Percentiles rank a stretch among this genome's conserved stretches.
Evolutionary conservation across 768 basidiomycete species (phyloP).

Genomic region (Termitomyces bulborhizus): DNA sequence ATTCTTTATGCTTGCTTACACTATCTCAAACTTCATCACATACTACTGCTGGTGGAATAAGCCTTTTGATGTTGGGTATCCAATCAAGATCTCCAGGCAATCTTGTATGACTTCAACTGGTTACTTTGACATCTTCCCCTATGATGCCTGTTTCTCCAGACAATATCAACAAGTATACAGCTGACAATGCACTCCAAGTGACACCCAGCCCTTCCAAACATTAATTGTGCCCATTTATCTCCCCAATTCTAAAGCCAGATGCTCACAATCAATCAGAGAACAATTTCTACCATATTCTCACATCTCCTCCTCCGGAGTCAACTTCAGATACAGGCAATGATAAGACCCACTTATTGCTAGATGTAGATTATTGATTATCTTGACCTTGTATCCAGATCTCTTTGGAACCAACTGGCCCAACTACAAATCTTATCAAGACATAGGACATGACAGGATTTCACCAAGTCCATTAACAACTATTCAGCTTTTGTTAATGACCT

Average conservation of each 20-base stretch:
- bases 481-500: too few relatives aligned
- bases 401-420: too few relatives aligned
- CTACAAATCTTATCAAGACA: too few relatives aligned
- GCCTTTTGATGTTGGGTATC: slow-evolving; percentile 19
- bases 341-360: too few relatives aligned
- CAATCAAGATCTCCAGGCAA: background rate
- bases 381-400: too few relatives aligned
- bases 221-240: background rate
- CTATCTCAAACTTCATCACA: slow-evolving; percentile 17
- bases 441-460: too few relatives aligned
- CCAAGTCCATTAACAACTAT: too few relatives aligned
- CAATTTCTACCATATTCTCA: background rate
- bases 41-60: slow-evolving; percentile 31
- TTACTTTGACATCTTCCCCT: background rate
- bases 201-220: background rate
- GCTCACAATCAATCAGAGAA: background rate
- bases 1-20: slow-evolving; percentile 21
- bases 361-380: too few relatives aligned
- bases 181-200: background rate
- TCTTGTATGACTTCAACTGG: background rate
- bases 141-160: background rate
- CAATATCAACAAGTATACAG: background rate
- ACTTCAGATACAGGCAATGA: too few relatives aligned
- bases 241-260: background rate
- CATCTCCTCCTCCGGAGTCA: background rate